A percentile compares a stretch with the other conserved stretches of the same genome.
These are phyloP conservation scores for Trypanosoma rangeli DNA, from an alignment of 208 protist species.

Conservation along the genomic window DNA sequence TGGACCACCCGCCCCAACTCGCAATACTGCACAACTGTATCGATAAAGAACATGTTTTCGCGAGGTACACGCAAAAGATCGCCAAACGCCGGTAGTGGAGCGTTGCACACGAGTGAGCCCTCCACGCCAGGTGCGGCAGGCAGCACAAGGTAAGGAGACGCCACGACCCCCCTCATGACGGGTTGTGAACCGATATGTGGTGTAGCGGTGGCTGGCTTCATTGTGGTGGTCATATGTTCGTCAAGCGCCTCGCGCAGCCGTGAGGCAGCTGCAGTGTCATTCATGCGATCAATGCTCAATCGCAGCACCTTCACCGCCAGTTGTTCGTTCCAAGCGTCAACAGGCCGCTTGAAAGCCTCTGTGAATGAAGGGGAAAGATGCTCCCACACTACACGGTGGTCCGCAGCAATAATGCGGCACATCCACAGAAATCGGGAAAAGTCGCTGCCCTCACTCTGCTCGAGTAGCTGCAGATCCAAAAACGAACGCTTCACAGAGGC, in stretches of 20 bases:
- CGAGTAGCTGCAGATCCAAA: constrained; percentile 13
- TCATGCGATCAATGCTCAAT: constrained; percentile 31
- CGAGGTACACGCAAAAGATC: constrained; percentile 78
- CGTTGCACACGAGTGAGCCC: constrained; percentile 62
- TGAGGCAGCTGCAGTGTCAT: neutral
- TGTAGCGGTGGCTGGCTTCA: constrained; percentile 42
- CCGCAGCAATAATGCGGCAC: constrained; percentile 60
- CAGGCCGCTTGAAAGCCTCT: constrained; percentile 24
- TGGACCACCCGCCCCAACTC: constrained; percentile 55
- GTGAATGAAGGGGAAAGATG: constrained; percentile 41
- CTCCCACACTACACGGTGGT: constrained; percentile 80
- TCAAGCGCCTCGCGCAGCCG: constrained; percentile 33
- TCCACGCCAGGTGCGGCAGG: constrained; percentile 42
- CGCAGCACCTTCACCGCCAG: constrained; percentile 72
- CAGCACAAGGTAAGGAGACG: constrained; percentile 10
- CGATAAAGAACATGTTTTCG: constrained; percentile 60
- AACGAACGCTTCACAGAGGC: constrained; percentile 63
- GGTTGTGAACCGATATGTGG: neutral
- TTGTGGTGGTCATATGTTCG: constrained; percentile 29
- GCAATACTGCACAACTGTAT: constrained; percentile 52
- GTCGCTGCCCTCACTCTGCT: neutral
- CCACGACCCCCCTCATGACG: neutral
- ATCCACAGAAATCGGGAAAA: constrained; percentile 34
- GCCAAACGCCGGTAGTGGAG: constrained; percentile 45
- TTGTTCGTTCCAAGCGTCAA: constrained; percentile 86